phyloP scores from a whole-genome alignment of 176 grass and related monocot species.

The Elaeis guineensis region DNA sequence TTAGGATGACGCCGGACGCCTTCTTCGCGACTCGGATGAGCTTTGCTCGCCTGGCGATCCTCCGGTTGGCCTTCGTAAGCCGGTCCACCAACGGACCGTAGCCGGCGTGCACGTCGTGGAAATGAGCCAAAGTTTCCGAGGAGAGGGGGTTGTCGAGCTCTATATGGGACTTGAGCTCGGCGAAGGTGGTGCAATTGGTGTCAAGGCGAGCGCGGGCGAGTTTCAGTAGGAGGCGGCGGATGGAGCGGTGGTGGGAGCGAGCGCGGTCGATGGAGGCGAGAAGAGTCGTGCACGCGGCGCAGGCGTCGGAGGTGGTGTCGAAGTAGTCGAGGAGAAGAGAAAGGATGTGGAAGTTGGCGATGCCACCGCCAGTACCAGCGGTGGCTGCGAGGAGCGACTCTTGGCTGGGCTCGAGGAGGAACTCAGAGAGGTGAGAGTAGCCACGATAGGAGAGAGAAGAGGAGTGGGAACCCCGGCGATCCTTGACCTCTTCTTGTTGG shows the following conservation, averaged over 20 bases:
- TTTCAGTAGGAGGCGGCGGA: conserved; percentile 36
- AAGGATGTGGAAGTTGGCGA: background rate
- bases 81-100: conserved; percentile 30
- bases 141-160: conserved; percentile 55
- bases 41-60: conserved; percentile 14
- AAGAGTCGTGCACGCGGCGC: conserved; percentile 47
- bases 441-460: conserved; percentile 30
- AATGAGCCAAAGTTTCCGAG: conserved; percentile 17
- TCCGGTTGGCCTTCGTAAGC: conserved; percentile 24
- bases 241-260: conserved; percentile 35
- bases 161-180: conserved; percentile 31
- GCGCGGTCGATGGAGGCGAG: conserved; percentile 39
- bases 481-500: background rate
- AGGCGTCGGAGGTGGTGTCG: conserved; percentile 48
- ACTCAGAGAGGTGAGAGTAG: conserved; percentile 20
- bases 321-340: conserved; percentile 61
- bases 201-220: conserved; percentile 1
- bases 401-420: conserved; percentile 51
- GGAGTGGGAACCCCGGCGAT: background rate
- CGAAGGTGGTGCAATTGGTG: background rate
- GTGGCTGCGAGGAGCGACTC: conserved; percentile 18
- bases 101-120: conserved; percentile 33
- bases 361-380: background rate
- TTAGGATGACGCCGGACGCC: conserved; percentile 14
- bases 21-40: conserved; percentile 18